Conservation (phyloP, 208 protist species). For the Leishmania martiniquensis region DNA sequence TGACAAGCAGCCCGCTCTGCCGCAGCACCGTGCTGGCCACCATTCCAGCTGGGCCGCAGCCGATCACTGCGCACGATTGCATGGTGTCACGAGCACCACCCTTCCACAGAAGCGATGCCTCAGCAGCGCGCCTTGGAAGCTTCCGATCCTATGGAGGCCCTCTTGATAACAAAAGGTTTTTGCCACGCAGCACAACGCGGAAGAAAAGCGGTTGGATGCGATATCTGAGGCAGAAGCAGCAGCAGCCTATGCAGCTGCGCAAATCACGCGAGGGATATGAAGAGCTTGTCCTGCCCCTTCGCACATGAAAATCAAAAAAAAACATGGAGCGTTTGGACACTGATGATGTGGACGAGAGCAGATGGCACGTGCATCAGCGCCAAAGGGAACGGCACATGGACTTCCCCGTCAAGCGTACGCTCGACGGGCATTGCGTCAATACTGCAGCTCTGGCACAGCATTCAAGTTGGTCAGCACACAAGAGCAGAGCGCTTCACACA, state of each 20-base stretch:
- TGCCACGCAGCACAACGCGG: background rate
- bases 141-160: background rate
- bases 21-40: constrained; percentile 65
- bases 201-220: background rate
- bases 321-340: background rate
- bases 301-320: background rate
- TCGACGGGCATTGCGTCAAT: background rate
- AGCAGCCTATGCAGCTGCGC: background rate
- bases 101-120: background rate
- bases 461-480: background rate
- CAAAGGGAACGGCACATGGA: background rate
- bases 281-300: too few species aligned
- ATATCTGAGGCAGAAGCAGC: background rate
- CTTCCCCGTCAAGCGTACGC: background rate
- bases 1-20: constrained; percentile 82
- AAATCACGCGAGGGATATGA: background rate
- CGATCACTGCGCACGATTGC: constrained; percentile 88
- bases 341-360: background rate
- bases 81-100: constrained; percentile 23
- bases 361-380: background rate
- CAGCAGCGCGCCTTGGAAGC: background rate
- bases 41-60: constrained; percentile 88
- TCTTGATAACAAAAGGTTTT: background rate
- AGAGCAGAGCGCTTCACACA: background rate
- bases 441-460: background rate